Base-by-base conservation (phyloP, 1,139 yeast species). In the Arxiozyma slooffiae region DNA sequence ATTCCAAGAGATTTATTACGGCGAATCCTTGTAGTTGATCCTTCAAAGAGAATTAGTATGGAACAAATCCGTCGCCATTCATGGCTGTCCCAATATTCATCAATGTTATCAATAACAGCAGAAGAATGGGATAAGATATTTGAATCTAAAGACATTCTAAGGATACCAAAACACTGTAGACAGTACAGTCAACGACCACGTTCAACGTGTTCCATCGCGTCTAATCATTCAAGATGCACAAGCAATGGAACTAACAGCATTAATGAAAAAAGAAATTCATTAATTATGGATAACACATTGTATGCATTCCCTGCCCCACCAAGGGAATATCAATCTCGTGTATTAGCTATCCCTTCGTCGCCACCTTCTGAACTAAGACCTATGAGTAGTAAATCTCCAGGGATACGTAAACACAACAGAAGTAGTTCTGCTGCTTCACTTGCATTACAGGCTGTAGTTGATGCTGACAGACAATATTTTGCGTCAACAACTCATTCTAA, bases 1-100 rank as follows among this genome's bases (percentile, higher is more conserved):
- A 77, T 87, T 67, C 95, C 98, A 16, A 78, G 99, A 68, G 97
- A 92, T 68, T 74, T 92, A 56, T 72, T 92, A 54, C 76, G 98
- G 60, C 83, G 82, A 63, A 85, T 92, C 41, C 77, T 90, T 51
- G 94, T 88, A 6, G 77, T 61, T 5, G 61, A 64, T 47, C 97
- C 98, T 7, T 78, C 72, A 57, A 80, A 77, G 60, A 80, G 99
- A 67, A 78, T 88, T 42, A 73, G 72, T 44, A 75, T 92, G 57
- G 77, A 76, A 58, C 83, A 81, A 48, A 83, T 92, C 30, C 76
- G 90, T 59, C 74, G 79, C 39, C 98, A 92, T 68, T 81, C 87
- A 37, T 92, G 98, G 98, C 69, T 92, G 51, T 74, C 83, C 14
- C 82, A 88, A 9, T 92, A 92, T 70, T 81, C 83, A n/a, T 82